phyloP scores from a whole-genome alignment of 108 stramenopile species.

The Nannochloropsis oceanica region DNA sequence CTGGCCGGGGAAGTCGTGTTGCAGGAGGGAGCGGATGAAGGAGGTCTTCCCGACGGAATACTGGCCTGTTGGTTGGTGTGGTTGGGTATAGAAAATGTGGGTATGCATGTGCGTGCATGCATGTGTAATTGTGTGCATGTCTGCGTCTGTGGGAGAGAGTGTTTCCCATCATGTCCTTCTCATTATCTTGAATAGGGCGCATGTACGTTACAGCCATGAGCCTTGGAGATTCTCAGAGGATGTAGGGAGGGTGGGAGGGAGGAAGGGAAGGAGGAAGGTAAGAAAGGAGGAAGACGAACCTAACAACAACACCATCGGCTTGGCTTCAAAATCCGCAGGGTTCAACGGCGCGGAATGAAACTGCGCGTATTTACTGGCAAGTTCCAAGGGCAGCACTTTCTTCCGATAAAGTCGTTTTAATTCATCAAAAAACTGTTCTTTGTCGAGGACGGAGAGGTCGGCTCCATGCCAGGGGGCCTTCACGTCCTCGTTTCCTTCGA shows the following conservation, averaged over 20 bases:
- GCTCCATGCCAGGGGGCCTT: background rate
- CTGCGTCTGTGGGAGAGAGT: background rate
- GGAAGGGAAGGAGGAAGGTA: background rate
- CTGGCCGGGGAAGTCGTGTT: conserved; percentile 47
- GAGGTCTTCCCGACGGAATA: conserved; percentile 56
- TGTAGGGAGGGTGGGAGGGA: background rate
- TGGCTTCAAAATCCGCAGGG: conserved; percentile 49
- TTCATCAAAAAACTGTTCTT: conserved; percentile 32
- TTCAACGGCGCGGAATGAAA: conserved; percentile 41
- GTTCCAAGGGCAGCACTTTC: conserved; percentile 38
- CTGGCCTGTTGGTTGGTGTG: conserved; percentile 54
- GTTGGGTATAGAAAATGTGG: too few relatives aligned
- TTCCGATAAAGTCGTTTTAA: conserved; percentile 36
- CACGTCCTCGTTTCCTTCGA: too few relatives aligned
- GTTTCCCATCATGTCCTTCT: background rate
- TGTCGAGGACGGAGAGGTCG: conserved; percentile 21
- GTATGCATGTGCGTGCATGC: too few relatives aligned
- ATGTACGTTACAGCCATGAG: too few relatives aligned
- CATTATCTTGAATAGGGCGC: too few relatives aligned
- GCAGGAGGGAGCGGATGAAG: conserved; percentile 44
- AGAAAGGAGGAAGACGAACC: conserved; percentile 32
- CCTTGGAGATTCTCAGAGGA: background rate
- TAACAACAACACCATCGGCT: conserved; percentile 49
- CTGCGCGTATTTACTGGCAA: conserved; percentile 20
- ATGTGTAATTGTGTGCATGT: background rate